These are phyloP conservation scores for Bryoglossum gracile DNA, from an alignment of 495 filamentous ascomycete species.

Conservation along the genomic window DNA sequence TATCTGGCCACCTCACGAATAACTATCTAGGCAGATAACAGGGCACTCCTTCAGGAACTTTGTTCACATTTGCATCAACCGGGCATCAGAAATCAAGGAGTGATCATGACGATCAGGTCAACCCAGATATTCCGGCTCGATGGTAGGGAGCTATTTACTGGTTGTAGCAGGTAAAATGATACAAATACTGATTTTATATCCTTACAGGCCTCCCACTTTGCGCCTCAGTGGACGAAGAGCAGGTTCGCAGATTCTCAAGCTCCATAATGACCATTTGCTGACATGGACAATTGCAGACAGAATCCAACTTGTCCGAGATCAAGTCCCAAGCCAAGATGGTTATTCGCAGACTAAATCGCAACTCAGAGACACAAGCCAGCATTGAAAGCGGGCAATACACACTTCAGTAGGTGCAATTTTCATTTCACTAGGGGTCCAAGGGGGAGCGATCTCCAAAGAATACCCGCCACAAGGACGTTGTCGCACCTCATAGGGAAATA, in stretches of 20 bases:
- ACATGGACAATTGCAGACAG: slow-evolving; percentile 33
- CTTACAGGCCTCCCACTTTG: slow-evolving; percentile 79
- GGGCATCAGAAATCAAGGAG: no score
- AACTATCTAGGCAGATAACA: no score
- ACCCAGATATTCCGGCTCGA: slow-evolving; percentile 92
- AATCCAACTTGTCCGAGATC: slow-evolving; percentile 74
- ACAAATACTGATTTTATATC: slow-evolving; percentile 8
- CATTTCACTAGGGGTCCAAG: no score
- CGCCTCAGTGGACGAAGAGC: slow-evolving; percentile 88
- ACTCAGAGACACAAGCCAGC: slow-evolving; percentile 81
- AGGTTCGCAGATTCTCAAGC: slow-evolving; percentile 38
- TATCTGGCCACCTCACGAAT: no score
- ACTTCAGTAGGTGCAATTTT: slow-evolving; percentile 61
- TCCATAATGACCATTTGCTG: neutral
- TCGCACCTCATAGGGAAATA: no score
- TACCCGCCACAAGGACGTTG: no score
- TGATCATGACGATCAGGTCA: slow-evolving; percentile 74
- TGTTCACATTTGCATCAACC: no score
- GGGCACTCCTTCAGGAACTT: no score
- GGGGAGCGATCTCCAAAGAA: no score
- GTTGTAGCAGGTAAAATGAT: neutral
- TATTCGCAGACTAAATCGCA: slow-evolving; percentile 75
- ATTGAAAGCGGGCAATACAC: slow-evolving; percentile 84
- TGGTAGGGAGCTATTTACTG: slow-evolving; percentile 46
- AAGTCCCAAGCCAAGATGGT: slow-evolving; percentile 88